phyloP scores from a whole-genome alignment of 2,329 filamentous ascomycete genomes.

The Macrophomina tecta region DNA sequence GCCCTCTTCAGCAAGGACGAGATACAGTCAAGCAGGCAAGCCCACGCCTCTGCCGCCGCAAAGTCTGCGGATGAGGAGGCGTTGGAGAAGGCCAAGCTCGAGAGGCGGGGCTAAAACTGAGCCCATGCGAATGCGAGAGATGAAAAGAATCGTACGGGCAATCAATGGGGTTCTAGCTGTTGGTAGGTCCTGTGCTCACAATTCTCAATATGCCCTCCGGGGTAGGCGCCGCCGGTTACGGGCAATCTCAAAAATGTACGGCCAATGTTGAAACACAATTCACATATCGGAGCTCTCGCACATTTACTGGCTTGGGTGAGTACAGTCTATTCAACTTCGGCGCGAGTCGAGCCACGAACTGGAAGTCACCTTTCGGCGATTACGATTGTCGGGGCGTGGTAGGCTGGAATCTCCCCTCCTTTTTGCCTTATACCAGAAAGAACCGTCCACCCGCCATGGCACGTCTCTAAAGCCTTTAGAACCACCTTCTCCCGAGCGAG shows the following conservation, averaged over 20 bases:
- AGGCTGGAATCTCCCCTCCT: neutral
- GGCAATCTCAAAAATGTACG: neutral
- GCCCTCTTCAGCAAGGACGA: conserved; percentile 19
- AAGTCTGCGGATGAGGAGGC: conserved; percentile 17
- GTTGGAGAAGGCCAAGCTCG: conserved; percentile 4
- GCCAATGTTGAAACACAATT: neutral
- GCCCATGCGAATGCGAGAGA: neutral
- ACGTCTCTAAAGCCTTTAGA: conserved; percentile 3
- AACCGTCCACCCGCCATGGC: neutral
- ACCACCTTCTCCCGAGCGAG: neutral
- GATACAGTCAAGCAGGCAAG: neutral
- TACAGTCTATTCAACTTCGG: neutral
- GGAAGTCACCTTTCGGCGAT: neutral
- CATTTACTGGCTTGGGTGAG: neutral
- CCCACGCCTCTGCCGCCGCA: neutral
- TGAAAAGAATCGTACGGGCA: neutral
- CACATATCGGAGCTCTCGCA: neutral
- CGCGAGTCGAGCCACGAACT: neutral
- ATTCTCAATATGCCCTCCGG: no score
- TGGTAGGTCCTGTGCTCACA: no score
- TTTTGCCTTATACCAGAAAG: conserved; percentile 6
- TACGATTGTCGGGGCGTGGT: neutral
- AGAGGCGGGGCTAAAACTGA: conserved; percentile 2
- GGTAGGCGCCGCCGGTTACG: neutral
- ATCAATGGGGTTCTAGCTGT: no score